A percentile compares a stretch with the other conserved stretches of the same genome.
Evolutionary conservation across 192 early-diverging fungal genomes (phyloP).

Genomic region (Umbelopsis vinacea): DNA sequence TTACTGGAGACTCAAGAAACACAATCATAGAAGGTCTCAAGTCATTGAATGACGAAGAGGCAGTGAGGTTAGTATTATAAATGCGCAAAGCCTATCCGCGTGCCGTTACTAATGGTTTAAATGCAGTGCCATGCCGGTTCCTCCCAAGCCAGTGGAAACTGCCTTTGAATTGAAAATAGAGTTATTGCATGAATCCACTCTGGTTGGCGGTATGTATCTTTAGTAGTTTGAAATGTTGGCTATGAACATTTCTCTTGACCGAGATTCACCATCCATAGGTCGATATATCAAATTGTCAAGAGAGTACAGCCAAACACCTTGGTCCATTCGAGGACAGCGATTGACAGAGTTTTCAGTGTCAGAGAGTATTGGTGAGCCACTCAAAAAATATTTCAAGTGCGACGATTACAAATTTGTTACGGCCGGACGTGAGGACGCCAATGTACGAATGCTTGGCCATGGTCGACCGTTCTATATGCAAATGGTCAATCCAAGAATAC

Average conservation of each 20-base stretch:
- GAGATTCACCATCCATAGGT: slow-evolving; percentile 28
- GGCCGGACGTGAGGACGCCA: slow-evolving; percentile 90
- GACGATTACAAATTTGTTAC: slow-evolving; percentile 81
- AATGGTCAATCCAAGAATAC: slow-evolving; percentile 75
- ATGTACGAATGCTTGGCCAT: slow-evolving; percentile 92
- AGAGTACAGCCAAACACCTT: slow-evolving; percentile 86
- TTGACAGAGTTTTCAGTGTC: slow-evolving; percentile 80
- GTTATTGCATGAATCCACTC: slow-evolving; percentile 57
- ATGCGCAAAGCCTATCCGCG: background rate
- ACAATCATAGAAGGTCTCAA: slow-evolving; percentile 52
- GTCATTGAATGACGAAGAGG: slow-evolving; percentile 43
- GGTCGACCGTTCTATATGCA: slow-evolving; percentile 94
- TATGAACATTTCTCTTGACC: too few species aligned
- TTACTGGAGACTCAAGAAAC: slow-evolving; percentile 50
- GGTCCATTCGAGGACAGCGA: slow-evolving; percentile 70
- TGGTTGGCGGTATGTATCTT: slow-evolving; percentile 55
- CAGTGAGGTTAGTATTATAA: slow-evolving; percentile 41
- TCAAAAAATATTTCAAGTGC: slow-evolving; percentile 59
- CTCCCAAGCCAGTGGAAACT: slow-evolving; percentile 37
- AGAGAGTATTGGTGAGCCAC: slow-evolving; percentile 67
- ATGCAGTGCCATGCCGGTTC: slow-evolving; percentile 31
- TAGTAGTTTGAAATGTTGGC: too few species aligned
- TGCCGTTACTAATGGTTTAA: background rate
- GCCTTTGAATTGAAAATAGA: slow-evolving; percentile 30
- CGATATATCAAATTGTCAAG: slow-evolving; percentile 75